phyloP scores from a whole-genome alignment of 345 rosid species.

The Populus deltoides region DNA sequence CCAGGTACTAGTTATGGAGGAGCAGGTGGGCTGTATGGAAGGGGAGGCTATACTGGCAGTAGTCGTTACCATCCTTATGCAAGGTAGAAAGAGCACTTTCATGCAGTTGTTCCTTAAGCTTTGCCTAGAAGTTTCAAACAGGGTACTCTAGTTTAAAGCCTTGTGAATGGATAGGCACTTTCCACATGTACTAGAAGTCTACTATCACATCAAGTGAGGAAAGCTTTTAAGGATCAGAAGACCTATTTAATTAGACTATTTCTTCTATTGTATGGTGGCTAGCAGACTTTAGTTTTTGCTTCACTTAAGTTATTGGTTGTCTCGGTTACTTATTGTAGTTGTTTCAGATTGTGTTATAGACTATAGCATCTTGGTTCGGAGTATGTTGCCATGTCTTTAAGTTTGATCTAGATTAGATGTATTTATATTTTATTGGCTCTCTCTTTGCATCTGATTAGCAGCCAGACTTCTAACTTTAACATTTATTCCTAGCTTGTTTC shows the following conservation, averaged over 20 bases:
- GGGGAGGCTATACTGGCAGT: conserved; percentile 92
- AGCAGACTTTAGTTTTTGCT: conserved; percentile 28
- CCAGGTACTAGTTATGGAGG: conserved; percentile 84
- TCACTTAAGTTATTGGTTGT: conserved; percentile 25
- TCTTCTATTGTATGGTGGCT: conserved; percentile 30
- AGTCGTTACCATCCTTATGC: conserved; percentile 96
- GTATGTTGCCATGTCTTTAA: conserved; percentile 19
- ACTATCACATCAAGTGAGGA: conserved; percentile 29
- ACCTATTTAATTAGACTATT: conserved; percentile 19
- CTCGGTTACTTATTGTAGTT: conserved; percentile 24
- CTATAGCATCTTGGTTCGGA: conserved; percentile 27
- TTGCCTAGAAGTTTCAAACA: conserved; percentile 46
- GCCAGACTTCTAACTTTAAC: background rate
- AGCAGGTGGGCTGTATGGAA: conserved; percentile 71
- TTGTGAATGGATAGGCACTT: conserved; percentile 45
- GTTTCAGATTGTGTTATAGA: conserved; percentile 40
- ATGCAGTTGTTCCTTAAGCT: conserved; percentile 38
- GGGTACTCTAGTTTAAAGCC: conserved; percentile 38
- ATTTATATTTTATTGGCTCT: background rate
- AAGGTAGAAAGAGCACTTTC: conserved; percentile 49
- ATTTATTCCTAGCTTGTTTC: conserved; percentile 18
- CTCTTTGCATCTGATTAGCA: background rate
- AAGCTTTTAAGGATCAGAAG: conserved; percentile 39
- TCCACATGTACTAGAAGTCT: conserved; percentile 39
- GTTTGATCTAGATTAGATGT: conserved; percentile 42